Evolutionary conservation across 352 stramenopile species (phyloP), one percentile per base, ranked within the genome.

Genomic region (Poterioochromonas sp.): DNA sequence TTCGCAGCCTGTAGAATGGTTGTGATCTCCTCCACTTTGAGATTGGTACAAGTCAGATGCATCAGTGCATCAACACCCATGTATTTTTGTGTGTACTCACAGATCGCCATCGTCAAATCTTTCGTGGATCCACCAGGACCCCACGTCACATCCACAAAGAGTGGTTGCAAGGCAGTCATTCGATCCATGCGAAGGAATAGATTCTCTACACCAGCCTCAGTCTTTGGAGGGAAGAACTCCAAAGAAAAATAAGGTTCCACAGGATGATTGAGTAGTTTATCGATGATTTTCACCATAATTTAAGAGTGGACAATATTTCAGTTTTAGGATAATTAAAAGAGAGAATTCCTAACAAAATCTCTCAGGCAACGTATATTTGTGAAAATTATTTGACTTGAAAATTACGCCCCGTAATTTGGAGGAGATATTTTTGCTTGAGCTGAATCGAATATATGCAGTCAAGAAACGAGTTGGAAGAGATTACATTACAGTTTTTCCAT

Each of bases 1-100:
- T 90, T 88, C 54, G 91, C 91, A 49, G 91, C 15, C 0, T 86
- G 88, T 47, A 97, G 85, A 76, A 89, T 88, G 54, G 86, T 86
- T 79, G 90, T 89, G 73, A 97, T 87, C 80, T 95, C 88, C 60
- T 83, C 80, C 41, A 84, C 51, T 0, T 84, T 88, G 82, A 97
- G 90, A 84, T 95, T 93, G 43, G 90, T 95, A 84, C 92, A 97
- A 69, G 92, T 97, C 85, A 97, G 90, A 86, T 97, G 92, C 91
- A 97, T 93, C 79, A 97, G 86, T 83, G 95, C 94, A 78, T 95
- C 88, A 74, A 96, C 83, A 2, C 90, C 88, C 78, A 88, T 89
- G 64, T 95, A 92, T 79, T 92, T 94, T 83, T 95, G 90, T 34
- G 91, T 89, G 78, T 96, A 94, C 47, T 87, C 85, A 80, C 87